A percentile compares a stretch with the other conserved stretches of the same genome.
Conservation (phyloP, 257 asterid genomes). For the Salvia miltiorrhiza region DNA sequence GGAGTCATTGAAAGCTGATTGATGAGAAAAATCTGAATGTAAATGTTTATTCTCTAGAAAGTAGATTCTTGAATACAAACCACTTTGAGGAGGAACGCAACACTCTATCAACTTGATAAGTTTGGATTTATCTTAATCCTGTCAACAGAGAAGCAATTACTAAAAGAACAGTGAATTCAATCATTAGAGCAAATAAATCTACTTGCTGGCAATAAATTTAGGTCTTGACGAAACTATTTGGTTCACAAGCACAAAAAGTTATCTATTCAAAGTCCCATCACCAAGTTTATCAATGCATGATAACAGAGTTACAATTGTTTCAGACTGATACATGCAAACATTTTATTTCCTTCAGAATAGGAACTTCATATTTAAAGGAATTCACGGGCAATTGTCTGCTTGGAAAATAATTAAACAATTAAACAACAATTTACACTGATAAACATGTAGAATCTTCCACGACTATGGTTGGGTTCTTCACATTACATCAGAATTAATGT, state of each 20-base stretch:
- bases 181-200: background rate
- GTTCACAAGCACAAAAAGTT: background rate
- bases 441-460: background rate
- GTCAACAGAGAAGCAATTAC: background rate
- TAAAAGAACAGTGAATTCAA: background rate
- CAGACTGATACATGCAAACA: background rate
- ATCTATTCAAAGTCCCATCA: slow-evolving; percentile 8
- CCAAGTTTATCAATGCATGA: background rate
- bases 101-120: background rate
- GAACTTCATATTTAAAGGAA: background rate
- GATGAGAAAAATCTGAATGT: slow-evolving; percentile 4
- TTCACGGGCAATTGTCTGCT: background rate
- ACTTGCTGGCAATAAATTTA: background rate
- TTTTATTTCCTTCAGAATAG: slow-evolving; percentile 8
- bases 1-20: slow-evolving; percentile 4
- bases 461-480: background rate
- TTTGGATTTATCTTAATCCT: background rate
- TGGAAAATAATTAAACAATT: background rate
- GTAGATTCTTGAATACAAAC: slow-evolving; percentile 8
- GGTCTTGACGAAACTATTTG: background rate
- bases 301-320: background rate
- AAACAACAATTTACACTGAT: background rate
- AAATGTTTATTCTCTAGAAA: slow-evolving; percentile 10
- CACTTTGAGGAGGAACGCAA: slow-evolving; percentile 2
- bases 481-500: background rate